phyloP scores from a whole-genome alignment of 2,329 filamentous ascomycete species.

The Trichoderma brevicompactum region DNA sequence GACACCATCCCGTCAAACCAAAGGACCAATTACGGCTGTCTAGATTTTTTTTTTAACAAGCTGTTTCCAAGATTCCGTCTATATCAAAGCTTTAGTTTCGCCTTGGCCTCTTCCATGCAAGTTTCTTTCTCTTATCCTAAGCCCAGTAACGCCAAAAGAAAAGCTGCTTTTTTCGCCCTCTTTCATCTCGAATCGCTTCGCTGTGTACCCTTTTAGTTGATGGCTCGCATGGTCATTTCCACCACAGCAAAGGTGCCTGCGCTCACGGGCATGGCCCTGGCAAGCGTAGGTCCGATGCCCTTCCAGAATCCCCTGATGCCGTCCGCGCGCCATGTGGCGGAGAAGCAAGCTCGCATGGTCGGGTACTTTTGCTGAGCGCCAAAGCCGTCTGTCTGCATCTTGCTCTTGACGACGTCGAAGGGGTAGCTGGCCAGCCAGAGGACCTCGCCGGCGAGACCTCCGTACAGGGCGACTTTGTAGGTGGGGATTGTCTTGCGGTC shows the following conservation, averaged over 20 bases:
- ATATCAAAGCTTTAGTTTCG: constrained; percentile 10
- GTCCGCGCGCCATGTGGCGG: constrained; percentile 76
- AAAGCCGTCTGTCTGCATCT: constrained; percentile 98
- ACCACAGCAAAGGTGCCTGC: constrained; percentile 95
- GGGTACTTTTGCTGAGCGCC: constrained; percentile 71
- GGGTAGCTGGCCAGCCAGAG: constrained; percentile 95
- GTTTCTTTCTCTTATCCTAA: constrained; percentile 4
- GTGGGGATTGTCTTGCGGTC: constrained; percentile 77
- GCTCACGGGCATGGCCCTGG: constrained; percentile 96
- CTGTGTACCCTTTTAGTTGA: constrained; percentile 47
- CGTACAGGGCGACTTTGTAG: constrained; percentile 88
- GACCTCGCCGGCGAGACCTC: constrained; percentile 89
- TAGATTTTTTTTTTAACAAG: constrained; percentile 4
- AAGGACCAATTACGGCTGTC: neutral
- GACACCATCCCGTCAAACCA: neutral
- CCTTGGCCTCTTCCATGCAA: neutral
- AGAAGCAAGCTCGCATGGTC: constrained; percentile 88
- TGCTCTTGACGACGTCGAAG: constrained; percentile 97
- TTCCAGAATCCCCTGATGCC: constrained; percentile 90
- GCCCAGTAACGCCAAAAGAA: constrained; percentile 18
- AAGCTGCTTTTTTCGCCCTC: neutral
- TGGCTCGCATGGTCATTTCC: constrained; percentile 67
- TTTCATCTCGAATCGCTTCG: neutral
- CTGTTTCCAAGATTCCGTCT: constrained; percentile 10
- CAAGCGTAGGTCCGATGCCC: constrained; percentile 84